These are phyloP conservation scores for Claviceps sp. DNA, from an alignment of 2,329 filamentous ascomycete species.

Conservation along the genomic window DNA sequence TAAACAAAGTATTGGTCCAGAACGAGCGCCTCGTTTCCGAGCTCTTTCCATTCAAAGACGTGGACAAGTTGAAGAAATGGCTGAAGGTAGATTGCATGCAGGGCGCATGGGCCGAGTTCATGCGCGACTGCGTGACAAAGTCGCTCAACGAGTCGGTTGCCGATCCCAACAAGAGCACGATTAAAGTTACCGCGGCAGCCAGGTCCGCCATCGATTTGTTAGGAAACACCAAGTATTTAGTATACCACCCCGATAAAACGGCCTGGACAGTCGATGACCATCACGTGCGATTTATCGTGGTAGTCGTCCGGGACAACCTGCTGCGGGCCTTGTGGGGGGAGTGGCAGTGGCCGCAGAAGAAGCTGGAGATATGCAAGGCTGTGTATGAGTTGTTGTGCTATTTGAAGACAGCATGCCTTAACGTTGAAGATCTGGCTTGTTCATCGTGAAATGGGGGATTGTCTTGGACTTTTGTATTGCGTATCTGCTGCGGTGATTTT, in stretches of 20 bases:
- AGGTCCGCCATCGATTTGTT: conserved; percentile 17
- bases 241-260: conserved; percentile 24
- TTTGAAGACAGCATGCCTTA: neutral
- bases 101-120: conserved; percentile 25
- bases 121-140: conserved; percentile 16
- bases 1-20: conserved; percentile 14
- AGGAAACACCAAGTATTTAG: conserved; percentile 15
- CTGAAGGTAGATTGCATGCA: conserved; percentile 15
- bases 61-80: conserved; percentile 19
- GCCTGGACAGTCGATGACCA: conserved; percentile 24
- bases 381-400: neutral
- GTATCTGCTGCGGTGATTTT: neutral
- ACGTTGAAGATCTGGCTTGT: neutral
- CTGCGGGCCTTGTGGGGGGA: conserved; percentile 18
- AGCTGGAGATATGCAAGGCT: conserved; percentile 9
- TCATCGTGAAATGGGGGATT: neutral
- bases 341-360: conserved; percentile 20
- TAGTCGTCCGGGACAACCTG: conserved; percentile 21
- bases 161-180: conserved; percentile 22
- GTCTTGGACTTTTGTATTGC: neutral
- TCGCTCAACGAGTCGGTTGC: conserved; percentile 1
- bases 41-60: conserved; percentile 23
- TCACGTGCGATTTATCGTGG: conserved; percentile 24
- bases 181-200: conserved; percentile 13
- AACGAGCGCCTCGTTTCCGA: conserved; percentile 26